phyloP scores from a whole-genome alignment of 2,329 filamentous ascomycete genomes.

The Xylaria sp. region DNA sequence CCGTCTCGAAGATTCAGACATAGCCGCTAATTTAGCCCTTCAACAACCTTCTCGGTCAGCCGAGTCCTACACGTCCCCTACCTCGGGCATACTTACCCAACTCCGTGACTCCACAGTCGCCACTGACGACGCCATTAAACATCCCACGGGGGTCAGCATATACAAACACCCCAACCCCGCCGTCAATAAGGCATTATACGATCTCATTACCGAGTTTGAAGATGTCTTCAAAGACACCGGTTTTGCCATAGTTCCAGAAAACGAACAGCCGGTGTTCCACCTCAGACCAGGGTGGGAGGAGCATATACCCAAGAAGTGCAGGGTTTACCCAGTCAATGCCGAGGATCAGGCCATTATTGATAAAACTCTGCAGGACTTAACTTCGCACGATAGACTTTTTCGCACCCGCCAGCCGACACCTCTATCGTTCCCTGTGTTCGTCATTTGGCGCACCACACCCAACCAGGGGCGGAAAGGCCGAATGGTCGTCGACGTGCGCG shows the following conservation, averaged over 20 bases:
- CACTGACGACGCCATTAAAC: not conserved
- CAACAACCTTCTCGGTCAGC: not conserved
- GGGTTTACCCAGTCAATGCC: not conserved
- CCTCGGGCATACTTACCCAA: not conserved
- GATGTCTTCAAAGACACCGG: not conserved
- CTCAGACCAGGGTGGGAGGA: not conserved
- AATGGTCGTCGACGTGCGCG: too few relatives aligned
- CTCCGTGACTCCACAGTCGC: not conserved
- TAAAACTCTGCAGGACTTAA: too few relatives aligned
- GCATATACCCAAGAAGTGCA: not conserved
- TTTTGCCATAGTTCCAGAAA: not conserved
- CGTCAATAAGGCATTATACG: not conserved
- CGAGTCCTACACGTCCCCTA: not conserved
- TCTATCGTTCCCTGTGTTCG: too few relatives aligned
- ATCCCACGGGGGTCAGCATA: not conserved
- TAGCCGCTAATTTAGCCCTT: too few relatives aligned
- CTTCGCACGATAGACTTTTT: too few relatives aligned
- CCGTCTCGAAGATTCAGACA: too few relatives aligned
- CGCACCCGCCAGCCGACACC: too few relatives aligned
- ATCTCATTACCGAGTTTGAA: not conserved
- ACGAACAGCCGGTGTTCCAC: not conserved
- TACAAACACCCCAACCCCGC: not conserved
- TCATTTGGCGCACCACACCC: too few relatives aligned
- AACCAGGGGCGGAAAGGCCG: too few relatives aligned
- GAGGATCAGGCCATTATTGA: not conserved